Conservation (phyloP, 139 green algal species). For the Coelastrella sp. region DNA sequence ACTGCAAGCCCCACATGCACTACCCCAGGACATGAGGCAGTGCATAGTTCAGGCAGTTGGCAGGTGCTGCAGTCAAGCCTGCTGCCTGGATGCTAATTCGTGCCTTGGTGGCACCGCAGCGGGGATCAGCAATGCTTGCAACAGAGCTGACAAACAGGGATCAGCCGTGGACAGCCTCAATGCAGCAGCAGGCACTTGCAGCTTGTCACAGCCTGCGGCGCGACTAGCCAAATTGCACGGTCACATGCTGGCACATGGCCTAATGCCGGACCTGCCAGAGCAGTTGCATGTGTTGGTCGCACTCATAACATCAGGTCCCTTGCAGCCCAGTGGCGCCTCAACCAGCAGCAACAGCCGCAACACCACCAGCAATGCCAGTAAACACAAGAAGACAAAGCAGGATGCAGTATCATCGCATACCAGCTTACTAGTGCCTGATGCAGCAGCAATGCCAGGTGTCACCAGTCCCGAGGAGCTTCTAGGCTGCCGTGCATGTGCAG, state of each 20-base stretch:
- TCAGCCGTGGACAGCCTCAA: neutral
- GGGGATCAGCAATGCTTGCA: neutral
- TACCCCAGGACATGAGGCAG: neutral
- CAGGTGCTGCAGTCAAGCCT: neutral
- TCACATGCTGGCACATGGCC: conserved; percentile 28
- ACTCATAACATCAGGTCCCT: conserved; percentile 3
- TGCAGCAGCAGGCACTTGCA: neutral
- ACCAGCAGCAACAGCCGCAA: neutral
- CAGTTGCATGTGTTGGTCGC: conserved; percentile 24
- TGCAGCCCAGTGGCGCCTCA: neutral
- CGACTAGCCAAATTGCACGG: conserved; percentile 38
- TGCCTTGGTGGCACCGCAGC: neutral
- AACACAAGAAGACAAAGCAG: neutral
- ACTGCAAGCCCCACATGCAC: neutral
- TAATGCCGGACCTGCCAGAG: conserved; percentile 18
- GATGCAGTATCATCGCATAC: too few relatives aligned
- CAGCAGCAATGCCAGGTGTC: neutral
- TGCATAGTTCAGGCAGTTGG: neutral
- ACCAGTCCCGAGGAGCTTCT: conserved; percentile 20
- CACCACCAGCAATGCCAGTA: neutral
- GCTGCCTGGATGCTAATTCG: neutral
- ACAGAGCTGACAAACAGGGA: neutral
- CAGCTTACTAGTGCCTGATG: too few relatives aligned
- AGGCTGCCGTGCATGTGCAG: conserved; percentile 23
- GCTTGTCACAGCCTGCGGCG: neutral